A percentile compares a stretch with the other conserved stretches of the same genome.
These are phyloP conservation scores for Polyporus arcularius DNA, from an alignment of 768 basidiomycete species.

Conservation along the genomic window DNA sequence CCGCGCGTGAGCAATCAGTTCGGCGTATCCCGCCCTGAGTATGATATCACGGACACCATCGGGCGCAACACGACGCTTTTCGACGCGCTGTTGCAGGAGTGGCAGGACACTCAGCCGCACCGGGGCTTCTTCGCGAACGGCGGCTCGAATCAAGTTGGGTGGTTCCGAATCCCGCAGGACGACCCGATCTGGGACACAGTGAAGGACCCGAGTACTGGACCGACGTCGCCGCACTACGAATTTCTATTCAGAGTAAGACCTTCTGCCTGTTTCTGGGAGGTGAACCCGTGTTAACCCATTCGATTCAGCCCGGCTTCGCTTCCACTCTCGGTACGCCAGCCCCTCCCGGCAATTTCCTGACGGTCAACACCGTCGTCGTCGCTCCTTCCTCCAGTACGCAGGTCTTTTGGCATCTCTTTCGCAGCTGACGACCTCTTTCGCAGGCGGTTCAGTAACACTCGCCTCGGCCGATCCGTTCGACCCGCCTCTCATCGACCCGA, in stretches of 20 bases:
- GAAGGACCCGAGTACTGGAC: slow-evolving; percentile 18
- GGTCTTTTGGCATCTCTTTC: neutral
- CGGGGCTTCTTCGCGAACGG: slow-evolving; percentile 12
- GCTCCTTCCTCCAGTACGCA: slow-evolving; percentile 26
- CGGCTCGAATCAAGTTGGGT: slow-evolving; percentile 10
- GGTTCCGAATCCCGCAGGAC: slow-evolving; percentile 8
- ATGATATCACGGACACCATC: slow-evolving; percentile 16
- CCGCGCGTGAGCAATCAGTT: slow-evolving; percentile 19
- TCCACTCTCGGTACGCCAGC: neutral
- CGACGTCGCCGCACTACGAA: slow-evolving; percentile 15
- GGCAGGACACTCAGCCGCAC: slow-evolving; percentile 7
- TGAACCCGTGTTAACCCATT: neutral
- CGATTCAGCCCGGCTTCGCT: neutral
- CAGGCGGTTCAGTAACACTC: slow-evolving; percentile 31
- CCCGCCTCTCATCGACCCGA: slow-evolving; percentile 29
- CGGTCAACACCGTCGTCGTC: slow-evolving; percentile 15
- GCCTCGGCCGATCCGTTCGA: slow-evolving; percentile 26
- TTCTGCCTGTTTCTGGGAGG: too few species aligned
- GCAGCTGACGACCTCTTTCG: neutral
- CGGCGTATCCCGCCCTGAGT: slow-evolving; percentile 8
- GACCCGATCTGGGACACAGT: neutral
- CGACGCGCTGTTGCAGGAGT: slow-evolving; percentile 9
- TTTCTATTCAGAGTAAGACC: slow-evolving; percentile 7
- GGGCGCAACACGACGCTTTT: slow-evolving; percentile 13
- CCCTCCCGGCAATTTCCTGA: slow-evolving; percentile 23